Percentiles rank a stretch among this genome's conserved stretches.
These are phyloP conservation scores for Penicillium dipodomyicola DNA, from an alignment of 495 filamentous ascomycete genomes.

Conservation along the genomic window DNA sequence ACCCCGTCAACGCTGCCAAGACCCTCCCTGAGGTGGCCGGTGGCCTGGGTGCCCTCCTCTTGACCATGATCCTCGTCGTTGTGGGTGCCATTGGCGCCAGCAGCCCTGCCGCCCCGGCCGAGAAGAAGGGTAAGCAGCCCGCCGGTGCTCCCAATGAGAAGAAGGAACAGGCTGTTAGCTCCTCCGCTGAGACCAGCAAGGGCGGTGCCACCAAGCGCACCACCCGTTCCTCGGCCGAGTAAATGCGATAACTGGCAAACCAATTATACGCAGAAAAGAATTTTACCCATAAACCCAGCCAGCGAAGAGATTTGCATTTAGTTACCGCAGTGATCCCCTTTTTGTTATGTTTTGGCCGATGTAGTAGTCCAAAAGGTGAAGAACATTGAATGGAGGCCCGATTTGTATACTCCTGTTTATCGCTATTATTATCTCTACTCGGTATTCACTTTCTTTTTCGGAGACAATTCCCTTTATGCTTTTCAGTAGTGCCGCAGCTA, in stretches of 20 bases:
- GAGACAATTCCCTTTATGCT: background rate
- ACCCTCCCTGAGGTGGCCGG: slow-evolving; percentile 88
- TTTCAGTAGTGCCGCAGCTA: background rate
- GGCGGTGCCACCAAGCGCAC: slow-evolving; percentile 63
- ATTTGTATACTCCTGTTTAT: slow-evolving; percentile 10
- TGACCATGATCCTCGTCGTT: slow-evolving; percentile 67
- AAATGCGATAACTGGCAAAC: slow-evolving; percentile 21
- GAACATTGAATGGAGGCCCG: slow-evolving; percentile 6
- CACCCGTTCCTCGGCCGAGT: slow-evolving; percentile 57
- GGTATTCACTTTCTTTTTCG: slow-evolving; percentile 1
- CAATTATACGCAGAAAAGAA: slow-evolving; percentile 6
- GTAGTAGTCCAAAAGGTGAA: slow-evolving; percentile 3
- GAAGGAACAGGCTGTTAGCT: slow-evolving; percentile 63
- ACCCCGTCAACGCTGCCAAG: slow-evolving; percentile 87
- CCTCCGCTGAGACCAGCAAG: slow-evolving; percentile 65
- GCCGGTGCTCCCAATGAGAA: slow-evolving; percentile 77
- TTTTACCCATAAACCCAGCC: slow-evolving; percentile 2
- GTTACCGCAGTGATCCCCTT: slow-evolving; percentile 12
- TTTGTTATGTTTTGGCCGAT: slow-evolving; percentile 7
- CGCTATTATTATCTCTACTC: slow-evolving; percentile 4
- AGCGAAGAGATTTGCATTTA: slow-evolving; percentile 11
- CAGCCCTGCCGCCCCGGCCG: slow-evolving; percentile 54
- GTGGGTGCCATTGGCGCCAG: slow-evolving; percentile 55
- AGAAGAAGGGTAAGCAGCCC: slow-evolving; percentile 69
- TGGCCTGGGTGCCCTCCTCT: slow-evolving; percentile 64